These are phyloP conservation scores for Zygotorulaspora sp. DNA, from an alignment of 805 yeast genomes.

Conservation along the genomic window DNA sequence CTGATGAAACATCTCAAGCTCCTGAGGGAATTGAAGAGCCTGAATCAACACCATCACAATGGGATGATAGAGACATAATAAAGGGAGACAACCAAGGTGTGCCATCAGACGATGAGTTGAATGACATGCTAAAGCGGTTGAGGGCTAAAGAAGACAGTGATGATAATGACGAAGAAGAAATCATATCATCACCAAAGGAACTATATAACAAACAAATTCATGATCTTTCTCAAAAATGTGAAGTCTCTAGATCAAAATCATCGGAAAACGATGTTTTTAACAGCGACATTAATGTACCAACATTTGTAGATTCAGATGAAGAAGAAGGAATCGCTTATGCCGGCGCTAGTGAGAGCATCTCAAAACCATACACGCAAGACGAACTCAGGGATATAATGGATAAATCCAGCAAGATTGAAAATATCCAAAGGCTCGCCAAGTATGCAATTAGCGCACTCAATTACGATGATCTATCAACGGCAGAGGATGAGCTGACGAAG, in stretches of 20 bases:
- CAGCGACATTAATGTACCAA: constrained; percentile 5
- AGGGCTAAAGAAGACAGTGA: constrained; percentile 7
- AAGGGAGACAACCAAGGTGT: constrained; percentile 1
- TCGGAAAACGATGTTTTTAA: background rate
- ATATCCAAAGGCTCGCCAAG: constrained; percentile 65
- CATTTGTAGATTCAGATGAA: constrained; percentile 7
- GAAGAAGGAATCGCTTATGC: constrained; percentile 4
- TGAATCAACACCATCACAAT: constrained; percentile 2
- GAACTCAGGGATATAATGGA: constrained; percentile 49
- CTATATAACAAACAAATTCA: background rate
- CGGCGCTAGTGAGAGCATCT: background rate
- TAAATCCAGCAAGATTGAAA: constrained; percentile 50
- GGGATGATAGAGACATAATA: constrained; percentile 6
- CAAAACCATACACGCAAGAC: constrained; percentile 26
- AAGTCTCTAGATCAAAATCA: constrained; percentile 3
- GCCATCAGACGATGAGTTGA: constrained; percentile 7
- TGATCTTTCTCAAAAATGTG: background rate
- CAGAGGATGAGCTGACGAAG: constrained; percentile 52
- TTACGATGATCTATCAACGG: constrained; percentile 69
- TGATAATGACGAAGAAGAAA: constrained; percentile 2
- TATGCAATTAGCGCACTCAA: constrained; percentile 76
- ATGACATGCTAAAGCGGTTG: constrained; percentile 9
- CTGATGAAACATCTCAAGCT: background rate
- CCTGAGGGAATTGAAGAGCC: background rate
- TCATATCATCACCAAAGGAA: background rate